Conservation (phyloP, 2,329 filamentous ascomycete species). For the Xylariaceae sp. region DNA sequence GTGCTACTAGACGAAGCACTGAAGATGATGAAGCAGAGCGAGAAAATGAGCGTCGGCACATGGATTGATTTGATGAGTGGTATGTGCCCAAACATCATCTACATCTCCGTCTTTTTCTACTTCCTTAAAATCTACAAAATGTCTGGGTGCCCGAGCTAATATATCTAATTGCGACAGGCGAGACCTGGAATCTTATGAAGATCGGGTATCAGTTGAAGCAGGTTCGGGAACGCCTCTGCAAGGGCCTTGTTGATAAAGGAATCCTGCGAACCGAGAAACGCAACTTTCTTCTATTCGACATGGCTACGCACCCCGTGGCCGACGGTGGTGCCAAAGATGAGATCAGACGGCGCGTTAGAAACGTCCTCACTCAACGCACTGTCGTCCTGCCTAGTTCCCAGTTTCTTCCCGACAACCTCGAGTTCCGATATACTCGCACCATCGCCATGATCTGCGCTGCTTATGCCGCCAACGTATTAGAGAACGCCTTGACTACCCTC, state of each 20-base stretch:
- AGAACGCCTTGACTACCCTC: slow-evolving; percentile 91
- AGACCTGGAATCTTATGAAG: slow-evolving; percentile 99
- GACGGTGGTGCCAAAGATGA: slow-evolving; percentile 97
- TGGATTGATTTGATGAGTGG: slow-evolving; percentile 99
- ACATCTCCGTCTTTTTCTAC: slow-evolving; percentile 3
- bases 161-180: slow-evolving; percentile 52
- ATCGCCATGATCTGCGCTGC: slow-evolving; percentile 96
- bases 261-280: slow-evolving; percentile 98
- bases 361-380: slow-evolving; percentile 86
- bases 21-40: slow-evolving; percentile 99
- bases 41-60: slow-evolving; percentile 99
- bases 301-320: slow-evolving; percentile 96
- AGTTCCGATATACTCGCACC: slow-evolving; percentile 88
- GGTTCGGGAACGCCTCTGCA: slow-evolving; percentile 93
- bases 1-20: slow-evolving; percentile 94
- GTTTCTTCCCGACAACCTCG: slow-evolving; percentile 89
- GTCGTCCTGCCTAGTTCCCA: slow-evolving; percentile 81
- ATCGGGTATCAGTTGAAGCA: slow-evolving; percentile 99
- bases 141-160: slow-evolving; percentile 5
- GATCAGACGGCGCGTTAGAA: slow-evolving; percentile 86
- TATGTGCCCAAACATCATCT: slow-evolving; percentile 39
- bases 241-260: slow-evolving; percentile 96
- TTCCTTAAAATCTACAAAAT: background rate
- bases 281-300: slow-evolving; percentile 99
- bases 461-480: slow-evolving; percentile 94